Conservation (phyloP, 2,329 filamentous ascomycete genomes). For the Chaetomiaceae sp. region DNA sequence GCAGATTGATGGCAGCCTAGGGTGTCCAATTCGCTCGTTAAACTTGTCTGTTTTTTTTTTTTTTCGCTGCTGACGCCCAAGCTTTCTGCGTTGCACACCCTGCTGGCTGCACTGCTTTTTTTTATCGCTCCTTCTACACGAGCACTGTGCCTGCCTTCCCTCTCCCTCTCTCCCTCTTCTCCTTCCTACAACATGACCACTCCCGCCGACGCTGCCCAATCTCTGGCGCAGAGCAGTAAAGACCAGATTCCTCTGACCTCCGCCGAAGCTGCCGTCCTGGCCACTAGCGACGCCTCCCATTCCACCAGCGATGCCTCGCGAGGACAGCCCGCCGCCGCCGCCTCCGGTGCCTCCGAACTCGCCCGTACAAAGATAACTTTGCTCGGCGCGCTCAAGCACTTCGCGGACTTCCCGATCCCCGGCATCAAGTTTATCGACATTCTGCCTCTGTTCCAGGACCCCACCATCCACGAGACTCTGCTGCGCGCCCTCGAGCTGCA, state of each 20-base stretch:
- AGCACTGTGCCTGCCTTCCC: slow-evolving; percentile 27
- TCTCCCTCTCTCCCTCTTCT: slow-evolving; percentile 29
- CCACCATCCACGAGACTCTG: slow-evolving; percentile 67
- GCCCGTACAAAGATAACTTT: slow-evolving; percentile 67
- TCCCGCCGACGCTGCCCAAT: slow-evolving; percentile 25
- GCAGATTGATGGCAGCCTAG: slow-evolving; percentile 14
- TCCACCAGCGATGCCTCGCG: slow-evolving; percentile 52
- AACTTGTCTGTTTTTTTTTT: slow-evolving; percentile 19
- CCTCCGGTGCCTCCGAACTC: slow-evolving; percentile 61
- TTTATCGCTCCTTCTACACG: slow-evolving; percentile 22
- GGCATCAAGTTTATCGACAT: slow-evolving; percentile 98
- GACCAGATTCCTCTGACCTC: slow-evolving; percentile 32
- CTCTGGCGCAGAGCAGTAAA: slow-evolving; percentile 23
- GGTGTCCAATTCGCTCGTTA: slow-evolving; percentile 23
- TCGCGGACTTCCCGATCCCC: slow-evolving; percentile 84
- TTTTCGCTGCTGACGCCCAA: slow-evolving; percentile 25
- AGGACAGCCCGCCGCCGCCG: slow-evolving; percentile 59
- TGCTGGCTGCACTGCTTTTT: slow-evolving; percentile 13
- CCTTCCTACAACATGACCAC: slow-evolving; percentile 35
- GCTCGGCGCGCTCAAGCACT: slow-evolving; percentile 71
- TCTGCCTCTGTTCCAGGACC: slow-evolving; percentile 86
- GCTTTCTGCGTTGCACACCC: slow-evolving; percentile 22
- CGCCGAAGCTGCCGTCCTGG: slow-evolving; percentile 30
- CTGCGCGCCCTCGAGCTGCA: slow-evolving; percentile 83
- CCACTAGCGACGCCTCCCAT: slow-evolving; percentile 20